Conservation (phyloP, 2,329 filamentous ascomycete genomes). For the Trichoderma aggressivum region DNA sequence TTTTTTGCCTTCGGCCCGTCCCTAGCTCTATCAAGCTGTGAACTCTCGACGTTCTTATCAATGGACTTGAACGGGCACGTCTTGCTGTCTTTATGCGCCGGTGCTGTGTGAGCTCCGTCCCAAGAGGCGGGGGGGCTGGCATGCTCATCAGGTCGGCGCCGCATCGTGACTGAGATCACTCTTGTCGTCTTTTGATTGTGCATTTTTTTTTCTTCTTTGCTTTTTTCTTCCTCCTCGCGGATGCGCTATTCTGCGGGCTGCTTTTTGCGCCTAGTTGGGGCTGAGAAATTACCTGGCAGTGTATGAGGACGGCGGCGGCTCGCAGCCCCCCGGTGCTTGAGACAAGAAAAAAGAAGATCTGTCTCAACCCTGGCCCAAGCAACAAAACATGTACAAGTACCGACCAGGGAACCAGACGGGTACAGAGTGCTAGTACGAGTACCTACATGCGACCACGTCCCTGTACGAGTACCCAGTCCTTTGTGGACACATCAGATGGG, state of each 20-base stretch:
- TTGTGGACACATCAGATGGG: slow-evolving; percentile 14
- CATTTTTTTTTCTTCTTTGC: background rate
- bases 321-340: background rate
- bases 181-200: background rate
- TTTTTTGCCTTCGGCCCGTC: slow-evolving; percentile 12
- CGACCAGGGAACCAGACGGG: background rate
- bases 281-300: background rate
- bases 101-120: background rate
- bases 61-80: background rate
- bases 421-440: background rate
- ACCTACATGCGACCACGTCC: background rate
- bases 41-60: background rate
- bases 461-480: background rate
- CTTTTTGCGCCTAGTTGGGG: slow-evolving; percentile 21
- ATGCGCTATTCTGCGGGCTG: slow-evolving; percentile 20
- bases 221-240: background rate
- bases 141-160: background rate
- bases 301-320: background rate
- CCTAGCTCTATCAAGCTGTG: slow-evolving; percentile 13
- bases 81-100: background rate
- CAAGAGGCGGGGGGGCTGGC: background rate
- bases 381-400: background rate
- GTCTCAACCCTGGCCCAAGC: background rate
- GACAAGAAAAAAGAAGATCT: slow-evolving; percentile 5
- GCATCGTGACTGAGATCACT: background rate